These are phyloP conservation scores for Penicillium sp. DNA, from an alignment of 2,329 filamentous ascomycete species.

Conservation along the genomic window DNA sequence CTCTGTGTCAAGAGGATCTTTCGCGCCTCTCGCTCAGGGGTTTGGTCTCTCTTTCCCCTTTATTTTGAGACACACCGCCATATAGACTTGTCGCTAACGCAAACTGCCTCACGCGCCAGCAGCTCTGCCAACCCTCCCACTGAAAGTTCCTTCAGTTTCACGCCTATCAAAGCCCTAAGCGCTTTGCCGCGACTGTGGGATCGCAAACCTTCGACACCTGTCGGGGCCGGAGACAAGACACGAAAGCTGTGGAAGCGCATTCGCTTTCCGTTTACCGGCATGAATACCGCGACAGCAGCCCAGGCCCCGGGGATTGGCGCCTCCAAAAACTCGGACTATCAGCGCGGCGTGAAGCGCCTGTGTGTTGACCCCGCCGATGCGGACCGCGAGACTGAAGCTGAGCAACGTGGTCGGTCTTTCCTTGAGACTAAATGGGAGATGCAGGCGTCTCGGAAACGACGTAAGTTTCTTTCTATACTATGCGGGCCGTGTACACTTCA, in stretches of 20 bases:
- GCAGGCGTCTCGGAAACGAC: slow-evolving; percentile 30
- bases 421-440: slow-evolving; percentile 44
- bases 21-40: slow-evolving; percentile 5
- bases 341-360: slow-evolving; percentile 38
- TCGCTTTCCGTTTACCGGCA: slow-evolving; percentile 34
- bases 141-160: slow-evolving; percentile 39
- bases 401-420: slow-evolving; percentile 34
- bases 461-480: slow-evolving; percentile 21
- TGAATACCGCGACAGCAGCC: slow-evolving; percentile 25
- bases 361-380: slow-evolving; percentile 24
- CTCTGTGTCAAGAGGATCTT: not conserved
- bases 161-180: slow-evolving; percentile 38
- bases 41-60: not conserved
- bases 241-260: slow-evolving; percentile 49
- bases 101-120: slow-evolving; percentile 6
- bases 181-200: slow-evolving; percentile 44
- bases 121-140: slow-evolving; percentile 5
- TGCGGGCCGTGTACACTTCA: not conserved
- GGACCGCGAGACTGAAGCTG: slow-evolving; percentile 9
- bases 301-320: slow-evolving; percentile 36
- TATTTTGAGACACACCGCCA: slow-evolving; percentile 1
- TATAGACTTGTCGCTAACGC: slow-evolving; percentile 11
- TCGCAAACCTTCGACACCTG: slow-evolving; percentile 44
- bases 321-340: slow-evolving; percentile 24
- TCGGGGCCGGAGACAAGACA: slow-evolving; percentile 38